Evolutionary conservation across 2,329 filamentous ascomycete genomes (phyloP), one percentile per base, ranked within the genome.

Genomic region (Colletotrichum incanum): DNA sequence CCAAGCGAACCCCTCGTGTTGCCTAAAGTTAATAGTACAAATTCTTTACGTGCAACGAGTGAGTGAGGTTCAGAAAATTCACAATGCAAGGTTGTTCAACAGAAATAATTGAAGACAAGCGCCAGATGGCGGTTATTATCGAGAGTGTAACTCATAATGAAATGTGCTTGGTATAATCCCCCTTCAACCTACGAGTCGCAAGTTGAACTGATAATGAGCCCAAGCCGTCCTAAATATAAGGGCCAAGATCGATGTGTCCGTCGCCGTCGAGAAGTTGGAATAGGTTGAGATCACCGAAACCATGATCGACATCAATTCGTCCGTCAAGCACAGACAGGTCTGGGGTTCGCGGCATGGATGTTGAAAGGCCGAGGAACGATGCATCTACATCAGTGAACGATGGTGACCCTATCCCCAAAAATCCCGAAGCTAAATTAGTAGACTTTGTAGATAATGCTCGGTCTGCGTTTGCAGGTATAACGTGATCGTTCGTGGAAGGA

Each of bases 231-330:
- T 73, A 82, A 41, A 82, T 76, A 58, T 81, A 82, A 50, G 83
- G 82, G 2, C 80, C 86, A 50, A 89, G 78, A 75, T 89, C 87
- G 65, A 89, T 89, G 9, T 87, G 86, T 0, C 87, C 87, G 1
- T 86, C 85, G 0, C 83, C 83, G 47, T 89, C 87, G 45, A 89
- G 76, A 58, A 89, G 71, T 0, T 87, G 84, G 74, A 89, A 89
- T 18, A 89, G 66, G 64, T 89, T 89, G 28, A 89, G 66, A 1
- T 82, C 73, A 71, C 85, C 76, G 76, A 87, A 77, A 69, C 83
- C 74, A 34, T 84, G 81, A 64, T 87, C 86, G 5, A 78, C 79
- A 6, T 85, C 85, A 14, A 77, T 77, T 0, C 79, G 79, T 1
- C 78, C 80, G 61, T 79, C 80, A 77, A 85, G 81, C 11, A 82